Conservation (phyloP, 208 protist genomes). For the Crithidia acanthocephali region DNA sequence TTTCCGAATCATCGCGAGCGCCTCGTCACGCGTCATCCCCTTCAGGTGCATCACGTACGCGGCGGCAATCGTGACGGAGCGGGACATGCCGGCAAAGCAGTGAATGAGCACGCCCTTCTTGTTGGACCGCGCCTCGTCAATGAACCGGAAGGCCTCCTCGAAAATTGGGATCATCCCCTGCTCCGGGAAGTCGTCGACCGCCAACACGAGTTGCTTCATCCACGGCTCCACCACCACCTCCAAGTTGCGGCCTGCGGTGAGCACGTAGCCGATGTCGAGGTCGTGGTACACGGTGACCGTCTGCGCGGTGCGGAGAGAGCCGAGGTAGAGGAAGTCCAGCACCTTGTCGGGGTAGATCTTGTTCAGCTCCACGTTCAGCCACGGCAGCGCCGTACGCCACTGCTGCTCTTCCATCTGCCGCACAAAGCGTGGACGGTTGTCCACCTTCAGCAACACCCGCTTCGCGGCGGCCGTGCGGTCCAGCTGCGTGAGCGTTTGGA, state of each 20-base stretch:
- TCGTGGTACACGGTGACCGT: conserved; percentile 81
- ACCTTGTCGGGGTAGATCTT: conserved; percentile 93
- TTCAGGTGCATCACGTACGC: conserved; percentile 88
- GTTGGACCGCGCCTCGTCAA: conserved; percentile 62
- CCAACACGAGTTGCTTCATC: conserved; percentile 78
- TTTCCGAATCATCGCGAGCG: conserved; percentile 59
- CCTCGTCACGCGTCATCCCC: conserved; percentile 62
- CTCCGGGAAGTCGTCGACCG: conserved; percentile 80
- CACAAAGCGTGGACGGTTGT: conserved; percentile 80
- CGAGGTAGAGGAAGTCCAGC: conserved; percentile 84
- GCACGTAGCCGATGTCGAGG: conserved; percentile 81
- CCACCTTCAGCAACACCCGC: conserved; percentile 52
- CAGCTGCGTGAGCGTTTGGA: conserved; percentile 28
- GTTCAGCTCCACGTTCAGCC: conserved; percentile 74
- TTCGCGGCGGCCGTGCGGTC: neutral
- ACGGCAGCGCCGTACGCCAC: conserved; percentile 55
- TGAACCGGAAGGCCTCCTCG: conserved; percentile 76
- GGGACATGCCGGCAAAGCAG: conserved; percentile 92
- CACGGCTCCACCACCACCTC: conserved; percentile 70
- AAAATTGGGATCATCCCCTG: conserved; percentile 72
- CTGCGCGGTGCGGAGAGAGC: conserved; percentile 85
- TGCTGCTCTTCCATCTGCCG: conserved; percentile 57
- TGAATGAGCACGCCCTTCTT: conserved; percentile 85
- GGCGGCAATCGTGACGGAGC: conserved; percentile 80
- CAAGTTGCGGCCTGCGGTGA: conserved; percentile 74